Conservation (phyloP, 768 basidiomycete genomes). For the Paxillus involutus region DNA sequence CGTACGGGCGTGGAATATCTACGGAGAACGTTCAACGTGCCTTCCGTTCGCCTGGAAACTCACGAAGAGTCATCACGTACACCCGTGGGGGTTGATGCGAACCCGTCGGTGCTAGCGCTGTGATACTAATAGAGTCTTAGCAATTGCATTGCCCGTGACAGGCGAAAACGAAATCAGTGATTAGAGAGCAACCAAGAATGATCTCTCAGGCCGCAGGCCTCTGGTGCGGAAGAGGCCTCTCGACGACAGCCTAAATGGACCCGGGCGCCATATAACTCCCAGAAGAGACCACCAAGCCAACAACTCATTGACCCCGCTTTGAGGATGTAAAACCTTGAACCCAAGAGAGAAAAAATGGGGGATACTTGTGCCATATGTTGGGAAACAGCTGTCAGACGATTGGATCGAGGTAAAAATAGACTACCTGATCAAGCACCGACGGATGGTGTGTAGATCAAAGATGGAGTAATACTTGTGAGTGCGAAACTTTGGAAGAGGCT, state of each 20-base stretch:
- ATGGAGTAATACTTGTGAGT: background rate
- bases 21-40: conserved; percentile 20
- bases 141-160: background rate
- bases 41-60: conserved; percentile 12
- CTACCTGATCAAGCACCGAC: background rate
- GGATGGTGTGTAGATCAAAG: conserved; percentile 3
- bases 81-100: conserved; percentile 14
- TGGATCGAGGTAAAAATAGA: conserved; percentile 1
- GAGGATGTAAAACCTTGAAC: conserved; percentile 14
- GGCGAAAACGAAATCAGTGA: conserved; percentile 3
- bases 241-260: background rate
- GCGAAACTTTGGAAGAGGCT: too few species aligned
- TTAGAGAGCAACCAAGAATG: background rate
- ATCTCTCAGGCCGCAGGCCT: background rate
- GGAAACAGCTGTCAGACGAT: background rate
- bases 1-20: conserved; percentile 17
- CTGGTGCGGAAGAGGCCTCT: background rate
- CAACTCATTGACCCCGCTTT: background rate
- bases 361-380: too few species aligned
- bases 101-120: background rate
- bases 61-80: conserved; percentile 21
- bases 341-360: conserved; percentile 1
- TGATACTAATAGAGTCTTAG: conserved; percentile 7
- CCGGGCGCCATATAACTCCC: background rate
- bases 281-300: background rate